phyloP scores from a whole-genome alignment of 345 rosid genomes.

The Microcos paniculata region DNA sequence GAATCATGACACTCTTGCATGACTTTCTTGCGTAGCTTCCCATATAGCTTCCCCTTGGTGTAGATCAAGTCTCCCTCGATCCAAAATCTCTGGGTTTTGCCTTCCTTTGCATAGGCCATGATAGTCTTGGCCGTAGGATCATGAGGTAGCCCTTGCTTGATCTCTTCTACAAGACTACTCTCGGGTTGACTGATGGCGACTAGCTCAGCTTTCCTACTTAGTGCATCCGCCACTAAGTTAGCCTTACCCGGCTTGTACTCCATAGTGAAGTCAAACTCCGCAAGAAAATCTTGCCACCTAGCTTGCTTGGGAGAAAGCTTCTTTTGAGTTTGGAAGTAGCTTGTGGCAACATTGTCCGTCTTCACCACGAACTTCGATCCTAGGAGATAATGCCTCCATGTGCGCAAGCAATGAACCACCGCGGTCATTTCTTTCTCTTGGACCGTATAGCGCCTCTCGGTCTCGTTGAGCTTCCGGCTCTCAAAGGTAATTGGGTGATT shows the following conservation, averaged over 20 bases:
- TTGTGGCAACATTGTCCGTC: background rate
- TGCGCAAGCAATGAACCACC: background rate
- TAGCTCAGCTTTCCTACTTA: background rate
- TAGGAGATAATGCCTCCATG: background rate
- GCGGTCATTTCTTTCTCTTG: constrained; percentile 1
- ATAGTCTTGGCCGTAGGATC: too few relatives aligned
- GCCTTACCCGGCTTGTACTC: constrained; percentile 3
- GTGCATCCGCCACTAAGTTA: background rate
- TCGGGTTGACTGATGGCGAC: too few relatives aligned
- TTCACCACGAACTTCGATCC: background rate
- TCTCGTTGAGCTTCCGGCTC: background rate
- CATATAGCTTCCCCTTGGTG: too few relatives aligned
- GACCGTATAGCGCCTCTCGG: background rate
- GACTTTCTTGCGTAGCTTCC: too few relatives aligned
- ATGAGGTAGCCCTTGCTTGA: too few relatives aligned
- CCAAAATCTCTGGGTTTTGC: too few relatives aligned
- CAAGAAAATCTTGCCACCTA: background rate
- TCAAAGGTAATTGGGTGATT: background rate
- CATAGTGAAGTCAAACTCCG: background rate
- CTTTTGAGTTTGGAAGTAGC: background rate
- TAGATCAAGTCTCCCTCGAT: too few relatives aligned
- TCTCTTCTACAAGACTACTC: too few relatives aligned
- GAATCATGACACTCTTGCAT: too few relatives aligned
- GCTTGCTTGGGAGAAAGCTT: background rate
- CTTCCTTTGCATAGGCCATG: too few relatives aligned